These are phyloP conservation scores for Stentor coeruleus DNA, from an alignment of 73 alveolate genomes.

Conservation along the genomic window DNA sequence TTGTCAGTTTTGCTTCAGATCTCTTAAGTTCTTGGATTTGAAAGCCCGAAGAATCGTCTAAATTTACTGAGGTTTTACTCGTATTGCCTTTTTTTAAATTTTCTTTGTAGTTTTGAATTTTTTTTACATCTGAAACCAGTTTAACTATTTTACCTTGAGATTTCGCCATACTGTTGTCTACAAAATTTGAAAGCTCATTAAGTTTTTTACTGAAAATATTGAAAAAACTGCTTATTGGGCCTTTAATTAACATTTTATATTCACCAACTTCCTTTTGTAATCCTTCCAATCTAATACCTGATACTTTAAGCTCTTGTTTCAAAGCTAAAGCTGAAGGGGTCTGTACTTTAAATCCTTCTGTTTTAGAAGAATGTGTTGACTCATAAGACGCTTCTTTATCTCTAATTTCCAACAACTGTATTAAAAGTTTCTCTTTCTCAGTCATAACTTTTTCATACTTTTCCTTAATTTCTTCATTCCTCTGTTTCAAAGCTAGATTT, in stretches of 20 bases:
- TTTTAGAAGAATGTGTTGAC: too few species aligned
- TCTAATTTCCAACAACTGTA: not conserved
- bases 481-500: not conserved
- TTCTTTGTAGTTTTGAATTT: too few species aligned
- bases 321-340: not conserved
- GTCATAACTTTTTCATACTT: not conserved
- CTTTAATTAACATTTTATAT: too few species aligned
- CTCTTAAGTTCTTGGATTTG: not conserved
- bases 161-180: not conserved
- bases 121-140: too few species aligned
- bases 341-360: not conserved
- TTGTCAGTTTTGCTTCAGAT: too few species aligned
- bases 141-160: not conserved
- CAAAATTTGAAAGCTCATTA: not conserved
- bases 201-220: too few species aligned
- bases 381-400: too few species aligned
- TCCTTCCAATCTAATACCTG: not conserved
- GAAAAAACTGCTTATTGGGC: too few species aligned
- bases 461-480: not conserved
- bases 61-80: too few species aligned
- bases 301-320: not conserved
- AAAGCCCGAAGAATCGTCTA: not conserved
- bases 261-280: not conserved
- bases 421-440: not conserved
- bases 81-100: too few species aligned